These are phyloP conservation scores for Cryptosporidium muris DNA, from an alignment of 169 alveolate genomes.

Conservation along the genomic window DNA sequence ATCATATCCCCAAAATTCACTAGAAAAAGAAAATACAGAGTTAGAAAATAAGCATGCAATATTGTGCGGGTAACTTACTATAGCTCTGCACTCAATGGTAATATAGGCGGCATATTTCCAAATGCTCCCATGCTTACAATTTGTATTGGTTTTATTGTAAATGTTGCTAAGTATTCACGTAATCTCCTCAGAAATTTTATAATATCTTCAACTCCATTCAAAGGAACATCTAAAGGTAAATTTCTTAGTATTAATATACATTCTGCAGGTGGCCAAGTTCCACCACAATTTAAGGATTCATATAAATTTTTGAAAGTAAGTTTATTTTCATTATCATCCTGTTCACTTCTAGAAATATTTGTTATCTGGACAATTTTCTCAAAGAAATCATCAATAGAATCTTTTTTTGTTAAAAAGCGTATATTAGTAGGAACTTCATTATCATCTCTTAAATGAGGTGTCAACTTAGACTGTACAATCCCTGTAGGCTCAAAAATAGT, in stretches of 20 bases:
- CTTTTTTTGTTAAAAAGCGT: slow-evolving; percentile 27
- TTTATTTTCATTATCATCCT: slow-evolving; percentile 1
- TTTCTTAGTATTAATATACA: slow-evolving; percentile 50
- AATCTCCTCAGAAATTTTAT: slow-evolving; percentile 10
- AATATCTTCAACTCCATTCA: slow-evolving; percentile 15
- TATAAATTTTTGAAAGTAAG: slow-evolving; percentile 39
- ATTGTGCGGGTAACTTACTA: slow-evolving; percentile 22
- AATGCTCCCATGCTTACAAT: slow-evolving; percentile 38
- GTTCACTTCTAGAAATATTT: slow-evolving; percentile 14
- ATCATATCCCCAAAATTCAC: slow-evolving; percentile 64
- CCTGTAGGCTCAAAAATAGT: slow-evolving; percentile 67
- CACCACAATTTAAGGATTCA: slow-evolving; percentile 39
- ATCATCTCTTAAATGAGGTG: not conserved
- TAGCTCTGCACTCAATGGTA: slow-evolving; percentile 49
- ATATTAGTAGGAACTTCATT: slow-evolving; percentile 35
- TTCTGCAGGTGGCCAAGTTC: slow-evolving; percentile 62
- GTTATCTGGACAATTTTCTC: slow-evolving; percentile 9
- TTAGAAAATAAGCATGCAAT: not conserved
- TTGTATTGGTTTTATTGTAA: slow-evolving; percentile 2
- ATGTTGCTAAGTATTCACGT: slow-evolving; percentile 47
- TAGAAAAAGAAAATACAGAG: not conserved
- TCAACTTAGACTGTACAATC: slow-evolving; percentile 27
- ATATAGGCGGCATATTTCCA: slow-evolving; percentile 56
- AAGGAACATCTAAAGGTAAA: slow-evolving; percentile 50
- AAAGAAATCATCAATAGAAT: slow-evolving; percentile 45